phyloP scores from a whole-genome alignment of 306 rosid genomes.

The Neltuma alba region DNA sequence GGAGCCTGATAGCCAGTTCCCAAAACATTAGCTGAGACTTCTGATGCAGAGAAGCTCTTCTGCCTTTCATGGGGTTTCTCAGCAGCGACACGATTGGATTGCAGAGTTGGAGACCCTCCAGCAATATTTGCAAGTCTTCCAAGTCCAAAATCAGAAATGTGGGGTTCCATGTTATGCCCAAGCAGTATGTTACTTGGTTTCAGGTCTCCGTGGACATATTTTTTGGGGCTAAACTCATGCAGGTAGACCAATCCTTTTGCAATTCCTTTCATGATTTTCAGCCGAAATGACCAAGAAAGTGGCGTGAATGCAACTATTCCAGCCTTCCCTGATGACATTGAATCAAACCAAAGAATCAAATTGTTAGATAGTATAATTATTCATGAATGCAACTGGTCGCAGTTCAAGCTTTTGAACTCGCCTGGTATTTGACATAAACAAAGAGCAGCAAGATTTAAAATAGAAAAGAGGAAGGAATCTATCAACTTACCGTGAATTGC shows the following conservation, averaged over 20 bases:
- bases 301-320: conserved; percentile 68
- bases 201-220: conserved; percentile 93
- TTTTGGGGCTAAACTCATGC: conserved; percentile 94
- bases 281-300: conserved; percentile 65
- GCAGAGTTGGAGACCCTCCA: conserved; percentile 80
- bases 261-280: conserved; percentile 78
- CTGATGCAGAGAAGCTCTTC: conserved; percentile 57
- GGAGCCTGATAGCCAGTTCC: conserved; percentile 85
- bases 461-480: background rate
- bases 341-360: conserved; percentile 42
- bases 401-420: background rate
- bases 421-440: background rate
- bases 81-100: conserved; percentile 59
- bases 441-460: background rate
- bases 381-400: background rate
- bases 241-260: conserved; percentile 87
- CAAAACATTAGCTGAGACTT: conserved; percentile 44
- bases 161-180: conserved; percentile 80
- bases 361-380: background rate
- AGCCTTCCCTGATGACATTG: conserved; percentile 61
- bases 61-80: conserved; percentile 71
- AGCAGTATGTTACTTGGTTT: conserved; percentile 85
- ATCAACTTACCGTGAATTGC: conserved; percentile 79
- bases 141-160: conserved; percentile 88
- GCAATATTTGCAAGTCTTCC: conserved; percentile 96